These are phyloP conservation scores for Peronospora farinosa DNA, from an alignment of 352 stramenopile genomes.

Conservation along the genomic window DNA sequence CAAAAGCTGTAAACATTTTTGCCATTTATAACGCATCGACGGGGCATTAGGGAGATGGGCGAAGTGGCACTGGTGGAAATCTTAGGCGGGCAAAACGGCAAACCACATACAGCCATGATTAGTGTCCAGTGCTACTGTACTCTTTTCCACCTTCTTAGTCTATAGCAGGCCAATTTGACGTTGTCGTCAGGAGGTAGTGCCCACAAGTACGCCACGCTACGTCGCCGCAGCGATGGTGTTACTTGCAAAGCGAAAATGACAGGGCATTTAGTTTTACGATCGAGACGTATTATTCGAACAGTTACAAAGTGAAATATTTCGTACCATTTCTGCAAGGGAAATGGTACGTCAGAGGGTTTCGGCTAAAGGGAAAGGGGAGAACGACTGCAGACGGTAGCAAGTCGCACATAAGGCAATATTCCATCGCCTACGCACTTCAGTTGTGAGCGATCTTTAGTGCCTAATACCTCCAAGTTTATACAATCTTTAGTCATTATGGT, in stretches of 20 bases:
- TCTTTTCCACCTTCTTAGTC: slow-evolving; percentile 25
- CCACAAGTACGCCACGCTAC: slow-evolving; percentile 4
- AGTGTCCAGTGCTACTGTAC: slow-evolving; percentile 20
- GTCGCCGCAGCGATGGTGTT: background rate
- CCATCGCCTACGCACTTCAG: slow-evolving; percentile 8
- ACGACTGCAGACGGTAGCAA: slow-evolving; percentile 10
- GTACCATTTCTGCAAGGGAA: slow-evolving; percentile 1
- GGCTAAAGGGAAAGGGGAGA: slow-evolving; percentile 14
- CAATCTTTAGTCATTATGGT: slow-evolving; percentile 14
- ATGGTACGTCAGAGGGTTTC: slow-evolving; percentile 8
- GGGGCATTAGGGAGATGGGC: slow-evolving; percentile 11
- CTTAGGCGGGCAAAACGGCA: slow-evolving; percentile 6
- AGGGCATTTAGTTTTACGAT: slow-evolving; percentile 9
- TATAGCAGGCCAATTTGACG: slow-evolving; percentile 12
- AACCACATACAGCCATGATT: slow-evolving; percentile 6
- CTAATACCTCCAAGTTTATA: background rate
- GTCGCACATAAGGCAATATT: slow-evolving; percentile 26
- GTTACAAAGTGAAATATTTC: background rate
- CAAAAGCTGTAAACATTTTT: slow-evolving; percentile 28
- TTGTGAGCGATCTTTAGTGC: background rate
- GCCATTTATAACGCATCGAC: slow-evolving; percentile 3
- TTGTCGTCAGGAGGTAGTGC: slow-evolving; percentile 3
- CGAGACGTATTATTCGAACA: background rate
- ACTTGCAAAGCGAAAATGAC: slow-evolving; percentile 6
- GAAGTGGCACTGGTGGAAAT: slow-evolving; percentile 14